A percentile compares a stretch with the other conserved stretches of the same genome.
phyloP scores from a whole-genome alignment of 1,139 yeast genomes.

The Wickerhamomyces sp. region DNA sequence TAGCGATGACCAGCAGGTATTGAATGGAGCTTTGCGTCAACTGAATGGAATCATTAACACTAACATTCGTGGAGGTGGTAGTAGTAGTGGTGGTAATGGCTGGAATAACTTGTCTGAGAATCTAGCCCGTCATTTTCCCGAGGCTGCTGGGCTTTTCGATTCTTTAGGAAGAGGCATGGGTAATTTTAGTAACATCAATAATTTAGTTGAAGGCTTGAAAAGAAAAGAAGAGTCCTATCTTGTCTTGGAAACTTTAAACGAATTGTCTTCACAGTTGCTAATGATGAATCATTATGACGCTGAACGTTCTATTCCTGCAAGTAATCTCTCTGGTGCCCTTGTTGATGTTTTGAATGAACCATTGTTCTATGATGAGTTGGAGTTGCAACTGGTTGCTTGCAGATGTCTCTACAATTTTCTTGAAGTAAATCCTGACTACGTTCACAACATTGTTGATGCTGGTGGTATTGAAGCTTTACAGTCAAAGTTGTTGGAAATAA shows the following conservation, averaged over 20 bases:
- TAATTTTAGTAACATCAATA: conserved; percentile 26
- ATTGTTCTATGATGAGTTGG: conserved; percentile 58
- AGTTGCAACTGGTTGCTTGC: conserved; percentile 77
- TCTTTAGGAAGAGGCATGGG: conserved; percentile 29
- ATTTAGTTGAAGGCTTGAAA: conserved; percentile 36
- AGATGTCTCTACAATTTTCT: conserved; percentile 78
- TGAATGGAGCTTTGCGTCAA: conserved; percentile 16
- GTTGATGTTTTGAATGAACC: conserved; percentile 59
- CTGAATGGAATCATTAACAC: too few relatives aligned
- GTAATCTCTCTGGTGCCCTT: conserved; percentile 48
- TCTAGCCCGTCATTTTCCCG: conserved; percentile 31
- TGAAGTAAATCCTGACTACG: conserved; percentile 69
- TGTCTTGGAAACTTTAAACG: conserved; percentile 56
- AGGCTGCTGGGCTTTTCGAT: conserved; percentile 34
- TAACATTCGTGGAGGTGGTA: too few relatives aligned
- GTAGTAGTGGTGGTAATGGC: too few relatives aligned
- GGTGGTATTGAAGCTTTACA: conserved; percentile 67
- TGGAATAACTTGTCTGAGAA: conserved; percentile 22
- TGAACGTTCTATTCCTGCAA: conserved; percentile 61
- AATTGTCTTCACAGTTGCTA: conserved; percentile 54
- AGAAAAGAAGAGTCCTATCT: conserved; percentile 36
- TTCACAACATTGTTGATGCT: conserved; percentile 58
- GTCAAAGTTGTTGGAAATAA: conserved; percentile 64
- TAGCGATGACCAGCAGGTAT: conserved; percentile 4
- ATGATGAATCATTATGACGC: conserved; percentile 66